These are phyloP conservation scores for Podosphaera aphanis DNA, from an alignment of 2,329 filamentous ascomycete genomes.

Conservation along the genomic window DNA sequence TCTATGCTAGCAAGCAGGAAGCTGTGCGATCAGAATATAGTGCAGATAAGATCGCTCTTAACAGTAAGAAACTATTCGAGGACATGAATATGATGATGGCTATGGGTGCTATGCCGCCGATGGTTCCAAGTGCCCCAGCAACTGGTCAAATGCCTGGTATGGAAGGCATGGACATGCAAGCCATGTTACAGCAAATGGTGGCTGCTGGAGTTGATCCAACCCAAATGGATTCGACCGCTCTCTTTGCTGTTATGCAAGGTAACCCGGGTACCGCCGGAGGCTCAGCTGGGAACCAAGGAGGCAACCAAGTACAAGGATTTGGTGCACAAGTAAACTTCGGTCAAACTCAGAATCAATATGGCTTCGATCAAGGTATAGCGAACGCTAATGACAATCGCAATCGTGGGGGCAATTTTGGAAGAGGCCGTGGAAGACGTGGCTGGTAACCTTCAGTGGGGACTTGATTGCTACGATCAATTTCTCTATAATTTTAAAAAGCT, in stretches of 20 bases:
- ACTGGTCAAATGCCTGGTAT: conserved; percentile 26
- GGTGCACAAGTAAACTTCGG: conserved; percentile 27
- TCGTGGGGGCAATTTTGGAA: conserved; percentile 15
- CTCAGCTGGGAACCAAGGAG: conserved; percentile 26
- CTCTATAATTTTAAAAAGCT: background rate
- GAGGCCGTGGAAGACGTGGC: conserved; percentile 14
- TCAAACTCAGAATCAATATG: conserved; percentile 14
- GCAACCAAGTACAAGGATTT: conserved; percentile 23
- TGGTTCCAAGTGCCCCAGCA: conserved; percentile 19
- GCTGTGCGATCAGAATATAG: conserved; percentile 52
- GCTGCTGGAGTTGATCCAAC: conserved; percentile 38
- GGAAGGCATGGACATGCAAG: conserved; percentile 46
- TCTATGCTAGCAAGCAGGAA: conserved; percentile 79
- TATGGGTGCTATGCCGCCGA: conserved; percentile 24
- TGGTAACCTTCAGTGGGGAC: conserved; percentile 1
- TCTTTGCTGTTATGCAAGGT: conserved; percentile 35
- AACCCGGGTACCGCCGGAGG: conserved; percentile 18
- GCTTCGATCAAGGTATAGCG: conserved; percentile 14
- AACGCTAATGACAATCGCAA: conserved; percentile 9
- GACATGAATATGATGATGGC: conserved; percentile 47
- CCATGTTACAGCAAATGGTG: conserved; percentile 51
- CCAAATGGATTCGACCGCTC: conserved; percentile 40
- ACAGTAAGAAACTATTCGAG: conserved; percentile 59
- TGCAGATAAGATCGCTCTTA: conserved; percentile 36
- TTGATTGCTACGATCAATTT: background rate